Percentiles rank a stretch among this genome's conserved stretches.
These are phyloP conservation scores for Eutypa lata DNA, from an alignment of 2,329 filamentous ascomycete genomes.

Conservation along the genomic window DNA sequence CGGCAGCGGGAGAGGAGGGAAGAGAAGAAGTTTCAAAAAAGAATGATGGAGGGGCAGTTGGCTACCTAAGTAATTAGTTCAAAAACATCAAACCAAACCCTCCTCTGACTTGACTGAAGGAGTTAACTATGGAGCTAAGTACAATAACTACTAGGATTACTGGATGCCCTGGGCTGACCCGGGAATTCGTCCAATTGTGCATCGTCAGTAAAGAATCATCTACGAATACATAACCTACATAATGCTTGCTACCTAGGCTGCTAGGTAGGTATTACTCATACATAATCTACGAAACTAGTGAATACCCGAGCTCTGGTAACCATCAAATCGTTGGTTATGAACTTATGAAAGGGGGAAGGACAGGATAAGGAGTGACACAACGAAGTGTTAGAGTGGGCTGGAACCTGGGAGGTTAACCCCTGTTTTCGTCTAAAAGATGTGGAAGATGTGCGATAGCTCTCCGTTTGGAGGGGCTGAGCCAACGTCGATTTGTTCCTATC, in stretches of 20 bases:
- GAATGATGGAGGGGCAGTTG: not conserved
- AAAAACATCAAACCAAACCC: not conserved
- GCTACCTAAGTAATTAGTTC: not conserved
- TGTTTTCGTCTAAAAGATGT: not conserved
- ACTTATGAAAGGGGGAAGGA: not conserved
- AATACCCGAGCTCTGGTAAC: too few relatives aligned
- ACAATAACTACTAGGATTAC: not conserved
- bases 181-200: not conserved
- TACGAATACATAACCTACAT: not conserved
- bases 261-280: too few relatives aligned
- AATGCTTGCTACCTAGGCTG: too few relatives aligned
- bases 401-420: not conserved
- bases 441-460: not conserved
- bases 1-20: not conserved
- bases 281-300: too few relatives aligned
- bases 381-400: not conserved
- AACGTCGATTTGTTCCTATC: not conserved
- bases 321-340: not conserved
- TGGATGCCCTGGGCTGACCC: not conserved
- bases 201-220: not conserved
- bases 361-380: not conserved
- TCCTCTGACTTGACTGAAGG: not conserved
- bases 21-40: not conserved
- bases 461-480: not conserved
- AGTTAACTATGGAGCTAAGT: not conserved